Conservation (phyloP, 192 early-diverging fungal genomes). For the Mortierella claussenii region DNA sequence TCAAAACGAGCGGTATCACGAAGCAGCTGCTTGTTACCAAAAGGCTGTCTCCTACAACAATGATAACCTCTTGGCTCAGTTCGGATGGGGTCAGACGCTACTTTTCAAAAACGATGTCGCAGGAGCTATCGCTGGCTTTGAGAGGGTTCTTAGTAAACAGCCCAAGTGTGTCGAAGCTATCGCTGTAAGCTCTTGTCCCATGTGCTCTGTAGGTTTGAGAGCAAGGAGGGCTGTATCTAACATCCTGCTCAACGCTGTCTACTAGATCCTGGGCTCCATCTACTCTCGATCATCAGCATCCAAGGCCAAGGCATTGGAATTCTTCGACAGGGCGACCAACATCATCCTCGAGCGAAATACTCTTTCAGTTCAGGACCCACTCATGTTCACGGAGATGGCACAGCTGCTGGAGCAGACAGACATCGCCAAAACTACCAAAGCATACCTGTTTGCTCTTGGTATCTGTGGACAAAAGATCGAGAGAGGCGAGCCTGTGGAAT, state of each 20-base stretch:
- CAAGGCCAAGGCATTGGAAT: conserved; percentile 71
- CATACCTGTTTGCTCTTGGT: conserved; percentile 56
- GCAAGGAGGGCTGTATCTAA: too few relatives aligned
- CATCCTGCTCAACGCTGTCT: too few relatives aligned
- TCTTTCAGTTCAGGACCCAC: conserved; percentile 57
- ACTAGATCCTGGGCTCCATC: conserved; percentile 66
- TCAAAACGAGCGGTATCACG: conserved; percentile 39
- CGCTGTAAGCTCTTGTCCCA: conserved; percentile 54
- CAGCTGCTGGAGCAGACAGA: conserved; percentile 70
- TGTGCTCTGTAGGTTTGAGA: too few relatives aligned
- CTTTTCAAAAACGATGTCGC: conserved; percentile 60
- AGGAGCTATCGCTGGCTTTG: conserved; percentile 61
- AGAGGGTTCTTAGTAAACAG: conserved; percentile 66
- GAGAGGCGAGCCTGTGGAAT: conserved; percentile 40
- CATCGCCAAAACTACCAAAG: conserved; percentile 56
- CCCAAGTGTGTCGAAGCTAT: conserved; percentile 74
- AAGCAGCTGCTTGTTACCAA: conserved; percentile 76
- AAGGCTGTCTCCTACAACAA: conserved; percentile 74
- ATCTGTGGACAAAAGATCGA: conserved; percentile 49
- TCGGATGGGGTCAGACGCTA: conserved; percentile 81
- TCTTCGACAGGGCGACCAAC: conserved; percentile 72
- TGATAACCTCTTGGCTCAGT: conserved; percentile 74
- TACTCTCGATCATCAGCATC: conserved; percentile 70
- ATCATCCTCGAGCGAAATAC: conserved; percentile 63
- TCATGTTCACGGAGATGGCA: conserved; percentile 72